These are phyloP conservation scores for Orbilia ellipsospora DNA, from an alignment of 2,329 filamentous ascomycete species.

Conservation along the genomic window DNA sequence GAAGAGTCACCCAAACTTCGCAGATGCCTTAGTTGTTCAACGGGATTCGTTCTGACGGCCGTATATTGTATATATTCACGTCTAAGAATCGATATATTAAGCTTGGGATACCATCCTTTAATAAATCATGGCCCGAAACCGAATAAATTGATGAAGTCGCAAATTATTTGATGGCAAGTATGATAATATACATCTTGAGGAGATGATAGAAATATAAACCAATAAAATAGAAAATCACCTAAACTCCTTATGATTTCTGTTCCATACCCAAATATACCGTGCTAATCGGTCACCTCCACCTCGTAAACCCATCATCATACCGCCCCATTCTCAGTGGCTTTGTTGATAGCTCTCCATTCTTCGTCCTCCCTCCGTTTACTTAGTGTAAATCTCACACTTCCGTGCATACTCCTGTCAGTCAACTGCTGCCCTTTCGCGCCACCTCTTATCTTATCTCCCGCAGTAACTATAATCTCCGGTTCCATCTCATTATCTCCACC, in stretches of 20 bases:
- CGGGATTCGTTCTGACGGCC: neutral
- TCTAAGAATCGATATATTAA: neutral
- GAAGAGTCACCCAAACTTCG: neutral
- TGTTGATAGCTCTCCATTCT: constrained; percentile 74
- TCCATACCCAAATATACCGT: too few relatives aligned
- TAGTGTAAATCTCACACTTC: constrained; percentile 89
- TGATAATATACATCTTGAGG: too few relatives aligned
- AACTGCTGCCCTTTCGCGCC: constrained; percentile 55
- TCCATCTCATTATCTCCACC: constrained; percentile 11
- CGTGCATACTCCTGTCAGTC: constrained; percentile 68
- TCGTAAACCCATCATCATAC: constrained; percentile 15
- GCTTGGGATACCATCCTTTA: too few relatives aligned
- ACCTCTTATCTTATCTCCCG: constrained; percentile 45
- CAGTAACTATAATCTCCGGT: constrained; percentile 39
- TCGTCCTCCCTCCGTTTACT: constrained; percentile 78
- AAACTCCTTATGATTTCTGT: constrained; percentile 1
- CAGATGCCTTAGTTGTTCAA: neutral
- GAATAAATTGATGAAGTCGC: too few relatives aligned
- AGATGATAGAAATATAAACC: too few relatives aligned
- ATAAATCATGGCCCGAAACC: too few relatives aligned
- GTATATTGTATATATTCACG: constrained; percentile 28
- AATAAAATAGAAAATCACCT: neutral
- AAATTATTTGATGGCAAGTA: too few relatives aligned
- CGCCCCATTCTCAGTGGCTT: constrained; percentile 53
- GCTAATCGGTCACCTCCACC: too few relatives aligned